These are phyloP conservation scores for Gossypium aridum DNA, from an alignment of 441 rosid species.

Conservation along the genomic window DNA sequence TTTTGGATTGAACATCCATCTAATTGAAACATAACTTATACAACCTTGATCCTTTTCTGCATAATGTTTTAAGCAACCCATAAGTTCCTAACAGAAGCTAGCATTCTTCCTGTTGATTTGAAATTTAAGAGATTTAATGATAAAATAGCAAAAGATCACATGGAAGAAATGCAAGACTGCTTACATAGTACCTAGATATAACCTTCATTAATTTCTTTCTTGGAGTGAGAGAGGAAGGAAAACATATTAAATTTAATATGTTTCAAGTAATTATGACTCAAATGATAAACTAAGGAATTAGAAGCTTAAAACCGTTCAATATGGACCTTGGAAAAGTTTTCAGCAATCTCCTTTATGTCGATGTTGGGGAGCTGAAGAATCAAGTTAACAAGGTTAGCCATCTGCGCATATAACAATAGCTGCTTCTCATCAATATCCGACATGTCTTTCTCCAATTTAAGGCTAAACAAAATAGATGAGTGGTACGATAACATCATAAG, in stretches of 20 bases:
- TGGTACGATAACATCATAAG: slow-evolving; percentile 3
- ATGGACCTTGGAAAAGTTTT: slow-evolving; percentile 80
- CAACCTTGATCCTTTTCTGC: not conserved
- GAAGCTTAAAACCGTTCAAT: not conserved
- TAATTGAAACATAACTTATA: slow-evolving; percentile 10
- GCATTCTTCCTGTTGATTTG: not conserved
- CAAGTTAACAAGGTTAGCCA: slow-evolving; percentile 85
- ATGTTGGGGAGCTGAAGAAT: slow-evolving; percentile 66
- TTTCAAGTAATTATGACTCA: not conserved
- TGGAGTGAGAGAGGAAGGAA: not conserved
- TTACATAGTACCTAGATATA: not conserved
- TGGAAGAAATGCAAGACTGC: not conserved
- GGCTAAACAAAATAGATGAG: slow-evolving; percentile 32
- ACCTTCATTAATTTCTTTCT: slow-evolving; percentile 1
- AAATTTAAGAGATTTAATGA: not conserved
- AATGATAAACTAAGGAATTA: not conserved
- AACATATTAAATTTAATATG: not conserved
- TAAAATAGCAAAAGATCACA: not conserved
- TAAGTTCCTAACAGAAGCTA: slow-evolving; percentile 5
- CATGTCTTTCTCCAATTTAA: slow-evolving; percentile 50
- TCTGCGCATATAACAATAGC: slow-evolving; percentile 83
- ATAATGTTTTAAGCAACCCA: slow-evolving; percentile 5
- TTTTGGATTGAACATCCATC: slow-evolving; percentile 8
- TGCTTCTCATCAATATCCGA: slow-evolving; percentile 75
- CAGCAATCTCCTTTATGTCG: slow-evolving; percentile 62